These are phyloP conservation scores for Collybiopsis luxurians DNA, from an alignment of 768 basidiomycete species.

Conservation along the genomic window DNA sequence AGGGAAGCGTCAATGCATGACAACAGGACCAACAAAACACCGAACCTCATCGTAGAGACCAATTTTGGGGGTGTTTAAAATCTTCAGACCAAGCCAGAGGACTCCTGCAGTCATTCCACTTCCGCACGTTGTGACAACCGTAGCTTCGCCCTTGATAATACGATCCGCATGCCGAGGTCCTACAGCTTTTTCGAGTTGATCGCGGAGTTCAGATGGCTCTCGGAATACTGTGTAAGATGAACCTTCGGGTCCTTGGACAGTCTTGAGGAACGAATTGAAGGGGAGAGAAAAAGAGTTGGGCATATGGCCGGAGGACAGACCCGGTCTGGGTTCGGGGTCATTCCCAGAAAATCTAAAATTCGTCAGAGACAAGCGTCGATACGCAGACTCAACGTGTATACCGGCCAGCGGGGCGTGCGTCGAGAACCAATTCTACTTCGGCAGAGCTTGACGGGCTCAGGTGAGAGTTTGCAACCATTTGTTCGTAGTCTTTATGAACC, in stretches of 20 bases:
- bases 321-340: slow-evolving; percentile 87
- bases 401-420: slow-evolving; percentile 86
- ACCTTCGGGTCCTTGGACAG: slow-evolving; percentile 35
- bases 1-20: neutral
- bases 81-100: slow-evolving; percentile 88
- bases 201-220: slow-evolving; percentile 52
- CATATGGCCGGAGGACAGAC: slow-evolving; percentile 89
- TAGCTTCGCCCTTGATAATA: slow-evolving; percentile 57
- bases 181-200: slow-evolving; percentile 60
- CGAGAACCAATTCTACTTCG: slow-evolving; percentile 70
- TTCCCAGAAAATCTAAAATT: slow-evolving; percentile 66
- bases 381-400: slow-evolving; percentile 27
- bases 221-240: slow-evolving; percentile 59
- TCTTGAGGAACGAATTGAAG: slow-evolving; percentile 70
- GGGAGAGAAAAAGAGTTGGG: slow-evolving; percentile 84
- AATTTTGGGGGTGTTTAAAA: slow-evolving; percentile 58
- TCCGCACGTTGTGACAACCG: slow-evolving; percentile 80
- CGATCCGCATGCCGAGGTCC: slow-evolving; percentile 54
- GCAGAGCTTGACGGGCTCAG: slow-evolving; percentile 41
- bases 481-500: slow-evolving; percentile 61
- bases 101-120: slow-evolving; percentile 98
- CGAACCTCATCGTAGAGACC: slow-evolving; percentile 94
- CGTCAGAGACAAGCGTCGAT: neutral
- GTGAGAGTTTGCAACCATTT: slow-evolving; percentile 72
- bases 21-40: slow-evolving; percentile 9